Percentiles rank a stretch among this genome's conserved stretches.
Conservation (phyloP, 768 basidiomycete genomes). For the Boletus rubroflammeus region DNA sequence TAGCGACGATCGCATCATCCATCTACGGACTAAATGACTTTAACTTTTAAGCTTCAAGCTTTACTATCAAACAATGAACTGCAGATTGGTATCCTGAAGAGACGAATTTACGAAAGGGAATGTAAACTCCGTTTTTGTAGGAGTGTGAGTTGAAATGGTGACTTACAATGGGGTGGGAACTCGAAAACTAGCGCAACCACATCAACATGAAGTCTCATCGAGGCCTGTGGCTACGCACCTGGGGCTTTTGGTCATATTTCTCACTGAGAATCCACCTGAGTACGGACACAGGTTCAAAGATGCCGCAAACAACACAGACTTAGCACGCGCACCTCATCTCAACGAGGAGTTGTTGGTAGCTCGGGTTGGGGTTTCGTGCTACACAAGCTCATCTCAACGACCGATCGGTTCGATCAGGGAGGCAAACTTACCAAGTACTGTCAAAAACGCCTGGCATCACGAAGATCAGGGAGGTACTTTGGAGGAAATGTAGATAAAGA, state of each 20-base stretch:
- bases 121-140: not conserved
- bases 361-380: constrained; percentile 48
- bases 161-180: constrained; percentile 43
- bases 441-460: constrained; percentile 50
- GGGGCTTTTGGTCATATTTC: constrained; percentile 58
- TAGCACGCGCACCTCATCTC: constrained; percentile 38
- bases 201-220: constrained; percentile 5
- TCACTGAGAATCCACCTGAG: constrained; percentile 38
- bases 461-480: not conserved
- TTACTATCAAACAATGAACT: constrained; percentile 27
- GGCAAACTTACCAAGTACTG: constrained; percentile 43
- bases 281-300: not conserved
- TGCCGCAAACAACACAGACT: not conserved
- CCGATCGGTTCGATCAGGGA: not conserved
- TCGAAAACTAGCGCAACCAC: constrained; percentile 33
- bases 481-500: not conserved
- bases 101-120: not conserved
- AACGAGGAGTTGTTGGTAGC: constrained; percentile 47
- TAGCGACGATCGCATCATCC: not conserved
- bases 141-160: not conserved
- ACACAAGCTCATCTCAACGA: not conserved
- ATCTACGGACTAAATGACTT: not conserved
- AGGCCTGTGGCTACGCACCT: constrained; percentile 25
- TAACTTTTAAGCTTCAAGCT: no score
- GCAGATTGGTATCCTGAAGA: constrained; percentile 28